Evolutionary conservation across 2,329 filamentous ascomycete species (phyloP).

Genomic region (Exophiala alcalophila): DNA sequence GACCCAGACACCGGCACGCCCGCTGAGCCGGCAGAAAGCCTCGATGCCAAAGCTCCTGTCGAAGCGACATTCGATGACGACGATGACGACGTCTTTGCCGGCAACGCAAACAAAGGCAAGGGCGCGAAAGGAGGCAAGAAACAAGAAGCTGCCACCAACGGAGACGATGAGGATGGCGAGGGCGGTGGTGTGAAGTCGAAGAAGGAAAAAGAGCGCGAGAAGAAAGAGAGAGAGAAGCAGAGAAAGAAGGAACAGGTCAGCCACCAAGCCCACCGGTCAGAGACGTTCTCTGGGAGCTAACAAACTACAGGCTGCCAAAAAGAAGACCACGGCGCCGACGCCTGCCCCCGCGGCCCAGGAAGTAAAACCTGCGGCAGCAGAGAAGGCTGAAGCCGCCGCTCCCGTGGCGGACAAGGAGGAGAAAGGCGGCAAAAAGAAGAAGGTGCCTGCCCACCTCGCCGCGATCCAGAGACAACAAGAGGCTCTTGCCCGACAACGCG

Average conservation of each 20-base stretch:
- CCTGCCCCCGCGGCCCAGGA: constrained; percentile 57
- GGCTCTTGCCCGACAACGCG: constrained; percentile 43
- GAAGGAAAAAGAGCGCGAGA: constrained; percentile 96
- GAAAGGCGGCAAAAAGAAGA: constrained; percentile 87
- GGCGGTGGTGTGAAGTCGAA: constrained; percentile 80
- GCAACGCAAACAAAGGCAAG: constrained; percentile 67
- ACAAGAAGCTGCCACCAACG: constrained; percentile 42
- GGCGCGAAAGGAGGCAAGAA: constrained; percentile 56
- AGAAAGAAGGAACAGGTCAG: constrained; percentile 94
- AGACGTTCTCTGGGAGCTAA: constrained; percentile 2
- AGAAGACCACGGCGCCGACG: constrained; percentile 61
- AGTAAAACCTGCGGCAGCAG: constrained; percentile 50
- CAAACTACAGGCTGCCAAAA: constrained; percentile 67
- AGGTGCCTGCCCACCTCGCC: constrained; percentile 62
- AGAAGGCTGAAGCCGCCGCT: constrained; percentile 47
- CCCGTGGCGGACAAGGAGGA: constrained; percentile 69
- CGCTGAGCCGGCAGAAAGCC: constrained; percentile 42
- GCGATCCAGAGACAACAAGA: constrained; percentile 52
- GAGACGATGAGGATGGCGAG: constrained; percentile 53
- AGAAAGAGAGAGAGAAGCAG: constrained; percentile 98
- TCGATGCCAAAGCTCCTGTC: constrained; percentile 67
- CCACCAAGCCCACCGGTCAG: constrained; percentile 16
- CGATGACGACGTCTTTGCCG: constrained; percentile 81
- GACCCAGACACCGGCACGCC: constrained; percentile 46
- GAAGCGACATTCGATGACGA: constrained; percentile 81